Conservation (phyloP, 352 stramenopile genomes). For the Aphanomyces cochlioides region DNA sequence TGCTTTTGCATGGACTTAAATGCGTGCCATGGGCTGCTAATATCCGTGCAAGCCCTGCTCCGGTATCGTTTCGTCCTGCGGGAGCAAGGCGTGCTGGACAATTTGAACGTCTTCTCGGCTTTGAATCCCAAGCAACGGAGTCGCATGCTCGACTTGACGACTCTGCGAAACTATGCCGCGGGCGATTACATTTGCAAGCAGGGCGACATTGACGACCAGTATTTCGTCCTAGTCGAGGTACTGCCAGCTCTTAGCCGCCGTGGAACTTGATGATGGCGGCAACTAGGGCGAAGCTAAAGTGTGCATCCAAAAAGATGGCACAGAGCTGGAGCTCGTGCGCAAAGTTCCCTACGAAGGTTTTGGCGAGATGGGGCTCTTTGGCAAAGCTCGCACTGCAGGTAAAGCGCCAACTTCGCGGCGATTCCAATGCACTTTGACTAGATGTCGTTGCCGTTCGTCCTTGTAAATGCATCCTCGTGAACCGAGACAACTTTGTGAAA, state of each 20-base stretch:
- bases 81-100: slow-evolving; percentile 53
- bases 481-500: slow-evolving; percentile 30
- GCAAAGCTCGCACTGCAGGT: slow-evolving; percentile 46
- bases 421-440: slow-evolving; percentile 1
- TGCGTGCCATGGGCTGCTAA: slow-evolving; percentile 44
- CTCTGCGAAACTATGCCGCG: slow-evolving; percentile 43
- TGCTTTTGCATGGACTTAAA: slow-evolving; percentile 49
- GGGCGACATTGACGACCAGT: slow-evolving; percentile 54
- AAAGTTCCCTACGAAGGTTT: slow-evolving; percentile 69
- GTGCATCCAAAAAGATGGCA: slow-evolving; percentile 14
- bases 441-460: slow-evolving; percentile 22
- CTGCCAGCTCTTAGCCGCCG: slow-evolving; percentile 31
- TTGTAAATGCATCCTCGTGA: slow-evolving; percentile 21
- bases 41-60: slow-evolving; percentile 54
- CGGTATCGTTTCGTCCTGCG: slow-evolving; percentile 52
- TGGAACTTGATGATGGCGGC: not conserved
- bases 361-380: slow-evolving; percentile 74
- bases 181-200: slow-evolving; percentile 52
- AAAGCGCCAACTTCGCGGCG: not conserved
- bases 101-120: slow-evolving; percentile 61
- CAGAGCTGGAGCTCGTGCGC: slow-evolving; percentile 33
- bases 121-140: slow-evolving; percentile 39
- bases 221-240: slow-evolving; percentile 64
- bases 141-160: slow-evolving; percentile 52
- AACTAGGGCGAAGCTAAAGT: slow-evolving; percentile 24